These are phyloP conservation scores for Pleoardoris graminearum DNA, from an alignment of 2,329 filamentous ascomycete genomes.

Conservation along the genomic window DNA sequence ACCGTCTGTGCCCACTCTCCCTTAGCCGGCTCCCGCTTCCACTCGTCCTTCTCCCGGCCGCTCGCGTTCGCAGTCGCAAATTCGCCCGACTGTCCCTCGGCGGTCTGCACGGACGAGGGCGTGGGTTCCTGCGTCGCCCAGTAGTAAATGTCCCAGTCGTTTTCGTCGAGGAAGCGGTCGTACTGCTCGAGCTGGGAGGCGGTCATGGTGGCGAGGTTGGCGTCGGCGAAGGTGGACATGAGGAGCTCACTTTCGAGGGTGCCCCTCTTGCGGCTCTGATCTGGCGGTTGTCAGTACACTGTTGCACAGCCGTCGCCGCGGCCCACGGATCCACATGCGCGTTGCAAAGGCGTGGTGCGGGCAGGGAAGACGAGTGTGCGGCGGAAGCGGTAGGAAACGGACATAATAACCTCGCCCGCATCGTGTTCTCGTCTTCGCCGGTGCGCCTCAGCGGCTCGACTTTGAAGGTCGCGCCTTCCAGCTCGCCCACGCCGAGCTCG, in stretches of 20 bases:
- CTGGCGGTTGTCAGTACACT: slow-evolving; percentile 51
- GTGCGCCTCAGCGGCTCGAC: slow-evolving; percentile 85
- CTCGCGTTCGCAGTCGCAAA: slow-evolving; percentile 50
- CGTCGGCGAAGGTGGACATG: slow-evolving; percentile 90
- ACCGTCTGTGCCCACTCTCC: slow-evolving; percentile 98
- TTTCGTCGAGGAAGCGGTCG: slow-evolving; percentile 94
- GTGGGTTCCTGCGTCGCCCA: slow-evolving; percentile 89
- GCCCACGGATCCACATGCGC: neutral
- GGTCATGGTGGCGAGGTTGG: slow-evolving; percentile 75
- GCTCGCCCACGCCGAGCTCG: slow-evolving; percentile 79
- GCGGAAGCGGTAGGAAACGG: slow-evolving; percentile 37
- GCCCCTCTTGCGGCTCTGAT: slow-evolving; percentile 95
- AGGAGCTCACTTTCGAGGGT: slow-evolving; percentile 95
- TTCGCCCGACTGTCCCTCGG: slow-evolving; percentile 55
- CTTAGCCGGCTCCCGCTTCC: slow-evolving; percentile 57
- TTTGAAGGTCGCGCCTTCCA: slow-evolving; percentile 82
- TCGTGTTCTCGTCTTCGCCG: slow-evolving; percentile 83
- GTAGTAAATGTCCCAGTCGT: slow-evolving; percentile 99
- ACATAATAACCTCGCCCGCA: slow-evolving; percentile 83
- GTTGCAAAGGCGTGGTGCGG: neutral
- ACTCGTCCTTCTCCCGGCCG: slow-evolving; percentile 51
- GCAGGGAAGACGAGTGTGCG: slow-evolving; percentile 5
- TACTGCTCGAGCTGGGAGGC: slow-evolving; percentile 76
- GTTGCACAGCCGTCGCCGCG: neutral
- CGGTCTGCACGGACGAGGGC: slow-evolving; percentile 60